These are phyloP conservation scores for Tylopilus balloui DNA, from an alignment of 768 basidiomycete species.

Conservation along the genomic window DNA sequence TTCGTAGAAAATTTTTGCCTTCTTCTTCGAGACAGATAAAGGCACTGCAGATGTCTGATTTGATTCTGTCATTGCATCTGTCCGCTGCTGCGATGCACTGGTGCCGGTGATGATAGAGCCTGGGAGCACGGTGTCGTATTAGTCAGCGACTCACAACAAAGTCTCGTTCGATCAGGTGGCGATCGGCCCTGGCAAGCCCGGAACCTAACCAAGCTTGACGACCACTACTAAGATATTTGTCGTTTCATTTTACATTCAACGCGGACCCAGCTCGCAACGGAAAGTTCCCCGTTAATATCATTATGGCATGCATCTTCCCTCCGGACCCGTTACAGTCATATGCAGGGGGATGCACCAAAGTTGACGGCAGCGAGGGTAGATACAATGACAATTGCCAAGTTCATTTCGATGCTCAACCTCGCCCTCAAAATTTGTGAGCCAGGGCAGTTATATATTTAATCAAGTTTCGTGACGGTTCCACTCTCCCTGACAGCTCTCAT, in stretches of 20 bases:
- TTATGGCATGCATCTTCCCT: slow-evolving; percentile 28
- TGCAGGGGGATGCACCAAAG: slow-evolving; percentile 24
- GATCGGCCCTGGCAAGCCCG: slow-evolving; percentile 12
- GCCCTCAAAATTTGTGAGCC: slow-evolving; percentile 20
- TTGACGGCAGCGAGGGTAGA: slow-evolving; percentile 26
- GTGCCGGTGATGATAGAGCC: slow-evolving; percentile 16
- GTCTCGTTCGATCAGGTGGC: slow-evolving; percentile 12
- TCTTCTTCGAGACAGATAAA: slow-evolving; percentile 26
- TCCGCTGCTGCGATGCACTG: slow-evolving; percentile 6
- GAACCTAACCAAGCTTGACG: slow-evolving; percentile 17
- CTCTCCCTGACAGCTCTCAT: slow-evolving; percentile 26
- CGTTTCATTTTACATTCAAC: slow-evolving; percentile 11
- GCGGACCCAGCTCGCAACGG: slow-evolving; percentile 6
- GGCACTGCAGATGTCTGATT: slow-evolving; percentile 20
- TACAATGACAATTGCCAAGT: slow-evolving; percentile 22
- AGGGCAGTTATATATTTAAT: slow-evolving; percentile 25
- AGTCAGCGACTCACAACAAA: slow-evolving; percentile 19
- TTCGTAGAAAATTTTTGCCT: slow-evolving; percentile 27
- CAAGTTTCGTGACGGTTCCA: slow-evolving; percentile 26
- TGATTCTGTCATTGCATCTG: slow-evolving; percentile 26
- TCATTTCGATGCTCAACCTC: slow-evolving; percentile 13
- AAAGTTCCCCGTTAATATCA: slow-evolving; percentile 27
- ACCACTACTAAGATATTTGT: slow-evolving; percentile 9
- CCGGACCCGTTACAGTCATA: slow-evolving; percentile 34
- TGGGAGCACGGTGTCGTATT: slow-evolving; percentile 9